phyloP scores from a whole-genome alignment of 2,329 filamentous ascomycete genomes.

The Aureobasidium sp. region DNA sequence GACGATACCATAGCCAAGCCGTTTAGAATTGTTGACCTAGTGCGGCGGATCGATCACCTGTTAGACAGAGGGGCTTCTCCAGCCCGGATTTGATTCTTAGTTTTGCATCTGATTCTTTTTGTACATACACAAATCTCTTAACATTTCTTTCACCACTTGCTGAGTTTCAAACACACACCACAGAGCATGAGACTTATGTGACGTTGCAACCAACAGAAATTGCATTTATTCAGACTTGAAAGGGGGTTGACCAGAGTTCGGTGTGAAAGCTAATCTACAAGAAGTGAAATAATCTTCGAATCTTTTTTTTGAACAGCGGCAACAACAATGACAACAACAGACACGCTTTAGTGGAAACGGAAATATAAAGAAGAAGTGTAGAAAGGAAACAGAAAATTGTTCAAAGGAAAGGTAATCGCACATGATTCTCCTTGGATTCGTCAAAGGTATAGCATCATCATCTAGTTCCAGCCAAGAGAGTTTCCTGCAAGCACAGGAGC shows the following conservation, averaged over 20 bases:
- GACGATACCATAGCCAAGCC: constrained; percentile 35
- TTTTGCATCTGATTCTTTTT: background rate
- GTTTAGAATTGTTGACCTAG: constrained; percentile 28
- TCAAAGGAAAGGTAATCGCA: background rate
- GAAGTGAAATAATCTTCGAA: constrained; percentile 4
- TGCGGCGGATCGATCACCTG: constrained; percentile 25
- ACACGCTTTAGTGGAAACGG: background rate
- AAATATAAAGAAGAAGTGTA: background rate
- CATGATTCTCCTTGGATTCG: constrained; percentile 5
- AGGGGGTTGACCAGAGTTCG: background rate
- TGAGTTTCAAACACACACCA: background rate
- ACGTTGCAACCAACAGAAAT: background rate
- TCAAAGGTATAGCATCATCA: constrained; percentile 6
- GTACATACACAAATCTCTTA: background rate
- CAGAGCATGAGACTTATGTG: background rate
- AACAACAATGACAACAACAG: constrained; percentile 1
- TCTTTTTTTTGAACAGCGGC: constrained; percentile 1
- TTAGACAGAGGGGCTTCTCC: background rate
- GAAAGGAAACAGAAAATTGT: background rate
- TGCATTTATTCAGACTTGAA: background rate
- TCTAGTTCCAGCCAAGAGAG: constrained; percentile 89
- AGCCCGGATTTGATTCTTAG: background rate
- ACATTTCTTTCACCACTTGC: background rate
- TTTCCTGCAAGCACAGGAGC: constrained; percentile 89
- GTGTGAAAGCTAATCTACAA: constrained; percentile 9